These are phyloP conservation scores for Diaporthe citri DNA, from an alignment of 2,329 filamentous ascomycete species.

Conservation along the genomic window DNA sequence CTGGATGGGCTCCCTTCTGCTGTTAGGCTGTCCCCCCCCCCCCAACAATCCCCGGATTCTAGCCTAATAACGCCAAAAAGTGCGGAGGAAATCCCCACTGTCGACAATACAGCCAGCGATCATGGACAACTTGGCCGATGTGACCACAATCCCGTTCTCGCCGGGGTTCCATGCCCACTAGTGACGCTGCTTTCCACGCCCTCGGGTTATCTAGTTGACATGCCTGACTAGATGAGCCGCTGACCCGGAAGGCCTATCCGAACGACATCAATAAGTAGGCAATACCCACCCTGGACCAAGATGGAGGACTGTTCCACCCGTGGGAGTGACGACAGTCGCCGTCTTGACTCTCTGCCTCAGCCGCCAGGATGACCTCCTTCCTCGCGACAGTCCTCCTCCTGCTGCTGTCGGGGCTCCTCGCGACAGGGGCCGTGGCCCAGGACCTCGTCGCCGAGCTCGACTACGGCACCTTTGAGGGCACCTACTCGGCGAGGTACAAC, in stretches of 20 bases:
- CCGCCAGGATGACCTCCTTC: conserved; percentile 24
- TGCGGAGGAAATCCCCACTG: conserved; percentile 27
- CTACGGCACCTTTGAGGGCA: conserved; percentile 66
- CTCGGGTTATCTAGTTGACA: conserved; percentile 35
- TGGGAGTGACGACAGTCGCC: conserved; percentile 6
- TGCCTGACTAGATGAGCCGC: not conserved
- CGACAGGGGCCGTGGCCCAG: conserved; percentile 30
- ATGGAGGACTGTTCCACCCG: not conserved
- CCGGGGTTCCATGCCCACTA: not conserved
- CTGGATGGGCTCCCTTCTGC: not conserved
- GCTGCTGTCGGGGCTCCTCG: conserved; percentile 1
- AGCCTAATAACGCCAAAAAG: not conserved
- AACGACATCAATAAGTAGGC: conserved; percentile 3
- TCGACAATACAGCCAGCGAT: not conserved
- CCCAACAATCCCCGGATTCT: conserved; percentile 21
- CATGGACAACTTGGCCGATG: conserved; percentile 13
- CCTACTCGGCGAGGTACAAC: conserved; percentile 64
- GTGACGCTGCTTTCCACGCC: conserved; percentile 10
- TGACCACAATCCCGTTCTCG: conserved; percentile 11
- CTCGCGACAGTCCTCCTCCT: not conserved
- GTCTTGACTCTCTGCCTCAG: not conserved
- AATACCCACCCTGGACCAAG: not conserved
- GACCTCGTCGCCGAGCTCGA: conserved; percentile 56
- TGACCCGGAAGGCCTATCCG: conserved; percentile 10
- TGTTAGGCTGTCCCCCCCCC: conserved; percentile 3